phyloP scores from a whole-genome alignment of 306 rosid species.

The Ormosia semicastrata region DNA sequence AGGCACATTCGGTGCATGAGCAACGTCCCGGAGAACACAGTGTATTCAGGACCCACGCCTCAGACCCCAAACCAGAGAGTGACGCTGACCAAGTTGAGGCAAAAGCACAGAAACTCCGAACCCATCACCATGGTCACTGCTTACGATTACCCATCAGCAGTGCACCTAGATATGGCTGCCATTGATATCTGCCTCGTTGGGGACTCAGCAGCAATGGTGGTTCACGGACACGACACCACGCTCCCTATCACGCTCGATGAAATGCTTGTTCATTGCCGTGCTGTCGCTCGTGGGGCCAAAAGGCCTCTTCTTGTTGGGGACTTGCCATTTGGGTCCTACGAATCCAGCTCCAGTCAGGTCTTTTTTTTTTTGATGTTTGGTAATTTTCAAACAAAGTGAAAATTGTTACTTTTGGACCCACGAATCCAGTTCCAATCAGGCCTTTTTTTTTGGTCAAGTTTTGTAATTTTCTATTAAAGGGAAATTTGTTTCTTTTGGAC shows the following conservation, averaged over 20 bases:
- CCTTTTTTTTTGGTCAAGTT: not conserved
- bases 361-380: not conserved
- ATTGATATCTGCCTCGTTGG: constrained; percentile 79
- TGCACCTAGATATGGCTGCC: constrained; percentile 67
- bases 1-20: constrained; percentile 52
- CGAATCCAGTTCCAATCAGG: constrained; percentile 71
- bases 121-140: constrained; percentile 94
- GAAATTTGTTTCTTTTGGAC: not conserved
- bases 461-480: no score
- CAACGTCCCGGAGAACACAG: constrained; percentile 77
- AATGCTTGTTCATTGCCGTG: constrained; percentile 81
- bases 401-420: not conserved
- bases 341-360: constrained; percentile 67
- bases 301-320: constrained; percentile 84
- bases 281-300: constrained; percentile 83
- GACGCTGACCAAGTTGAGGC: constrained; percentile 54
- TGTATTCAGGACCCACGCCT: constrained; percentile 68
- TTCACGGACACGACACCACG: constrained; percentile 87
- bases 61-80: constrained; percentile 57
- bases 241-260: constrained; percentile 69
- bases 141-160: constrained; percentile 87
- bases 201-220: constrained; percentile 93
- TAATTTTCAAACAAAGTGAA: not conserved
- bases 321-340: constrained; percentile 81
- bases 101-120: constrained; percentile 52